Base-by-base conservation (phyloP, 139 green algal genomes). In the Tetraselmis striata region DNA sequence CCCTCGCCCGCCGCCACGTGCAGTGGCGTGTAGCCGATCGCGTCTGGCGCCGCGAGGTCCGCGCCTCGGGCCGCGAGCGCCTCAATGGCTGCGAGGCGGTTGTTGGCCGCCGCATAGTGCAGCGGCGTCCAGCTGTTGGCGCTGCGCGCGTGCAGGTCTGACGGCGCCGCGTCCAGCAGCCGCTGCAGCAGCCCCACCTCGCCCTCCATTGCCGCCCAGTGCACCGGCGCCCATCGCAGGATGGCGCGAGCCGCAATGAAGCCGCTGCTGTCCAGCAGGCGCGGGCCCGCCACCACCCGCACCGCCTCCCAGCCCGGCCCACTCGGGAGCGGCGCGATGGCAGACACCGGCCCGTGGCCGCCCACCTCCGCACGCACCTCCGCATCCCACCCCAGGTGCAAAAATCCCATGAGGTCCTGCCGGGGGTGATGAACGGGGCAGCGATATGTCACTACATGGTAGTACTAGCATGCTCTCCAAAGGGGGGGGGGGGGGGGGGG, bases 321-420 rank as follows among this genome's bases (percentile, higher is more conserved):
- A 25, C 11, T 67, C 45, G 45, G 45, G 11, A 67, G 18, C 5
- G 45, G 45, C 45, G 45, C 45, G 18, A 67, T 67, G 45, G 5
- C 45, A 5, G 5, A 5, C 5, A 67, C 45, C 45, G 45, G 45
- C 45, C 45, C 45, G 45, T 67, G 45, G 11, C 45, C 45, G 5
- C 45, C 45, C 11, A 67, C 45, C 45, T 67, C 45, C 45, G 45
- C 45, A 18, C 45, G 45, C 5, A 67, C 45, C 45, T 67, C 45
- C 18, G 45, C 45, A 75, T 91, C 90, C 90, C 90, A 93, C 26
- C 90, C 90, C 28, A 93, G 80, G 78, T 92, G 90, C 75, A 93
- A 82, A 79, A 92, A 93, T 5, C 90, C 90, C 86, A 92, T 90
- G 78, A 93, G 91, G 67, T 93, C 90, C 84, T 89, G 81, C 30